These are phyloP conservation scores for Clavispora asparagi DNA, from an alignment of 805 yeast genomes.

Conservation along the genomic window DNA sequence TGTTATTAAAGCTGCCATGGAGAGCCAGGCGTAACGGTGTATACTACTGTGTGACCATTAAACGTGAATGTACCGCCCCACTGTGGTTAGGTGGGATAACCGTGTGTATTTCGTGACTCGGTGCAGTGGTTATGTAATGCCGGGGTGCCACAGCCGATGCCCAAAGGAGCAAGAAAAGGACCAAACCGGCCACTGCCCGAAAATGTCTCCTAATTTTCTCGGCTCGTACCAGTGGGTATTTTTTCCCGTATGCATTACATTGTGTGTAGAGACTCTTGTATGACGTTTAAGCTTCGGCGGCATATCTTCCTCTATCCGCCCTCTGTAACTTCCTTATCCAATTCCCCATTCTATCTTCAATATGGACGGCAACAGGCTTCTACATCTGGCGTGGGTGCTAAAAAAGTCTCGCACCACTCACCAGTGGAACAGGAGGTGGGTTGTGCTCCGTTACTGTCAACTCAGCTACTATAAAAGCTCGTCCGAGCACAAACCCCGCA, in stretches of 20 bases:
- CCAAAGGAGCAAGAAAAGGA: too few relatives aligned
- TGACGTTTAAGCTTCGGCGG: background rate
- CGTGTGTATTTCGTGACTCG: too few relatives aligned
- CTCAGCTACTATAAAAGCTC: constrained; percentile 35
- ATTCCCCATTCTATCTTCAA: background rate
- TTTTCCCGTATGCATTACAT: background rate
- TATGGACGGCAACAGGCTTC: constrained; percentile 12
- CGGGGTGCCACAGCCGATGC: too few relatives aligned
- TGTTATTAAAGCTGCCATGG: constrained; percentile 67
- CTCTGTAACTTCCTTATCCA: too few relatives aligned
- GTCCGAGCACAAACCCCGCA: constrained; percentile 32
- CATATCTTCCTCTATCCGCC: too few relatives aligned
- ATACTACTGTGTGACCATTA: background rate
- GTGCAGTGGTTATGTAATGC: too few relatives aligned
- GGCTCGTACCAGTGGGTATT: too few relatives aligned
- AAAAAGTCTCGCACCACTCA: constrained; percentile 29
- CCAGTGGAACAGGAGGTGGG: constrained; percentile 38
- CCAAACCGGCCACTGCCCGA: too few relatives aligned
- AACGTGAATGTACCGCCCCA: background rate
- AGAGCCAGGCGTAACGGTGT: constrained; percentile 16
- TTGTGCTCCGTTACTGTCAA: constrained; percentile 33
- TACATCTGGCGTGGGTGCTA: constrained; percentile 22
- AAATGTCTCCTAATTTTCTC: too few relatives aligned
- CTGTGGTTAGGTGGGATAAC: too few relatives aligned
- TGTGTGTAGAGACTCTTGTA: background rate